Percentiles rank a stretch among this genome's conserved stretches.
Conservation (phyloP, 2,329 filamentous ascomycete genomes). For the Aspergillus sp. region DNA sequence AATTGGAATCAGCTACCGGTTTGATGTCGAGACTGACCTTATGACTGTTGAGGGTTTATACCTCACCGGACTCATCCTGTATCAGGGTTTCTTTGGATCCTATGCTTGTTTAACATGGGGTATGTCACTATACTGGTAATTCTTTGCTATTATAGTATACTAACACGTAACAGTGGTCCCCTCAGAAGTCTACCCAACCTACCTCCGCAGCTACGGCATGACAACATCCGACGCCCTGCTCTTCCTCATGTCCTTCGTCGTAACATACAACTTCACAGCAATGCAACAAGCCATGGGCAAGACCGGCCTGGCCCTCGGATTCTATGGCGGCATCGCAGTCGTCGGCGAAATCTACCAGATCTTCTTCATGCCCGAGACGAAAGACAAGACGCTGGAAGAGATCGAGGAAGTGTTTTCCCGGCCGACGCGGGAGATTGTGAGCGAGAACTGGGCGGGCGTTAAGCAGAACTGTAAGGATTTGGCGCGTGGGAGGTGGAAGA, state of each 20-base stretch:
- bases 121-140: too few relatives aligned
- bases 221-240: conserved; percentile 66
- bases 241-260: conserved; percentile 70
- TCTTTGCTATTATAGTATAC: too few relatives aligned
- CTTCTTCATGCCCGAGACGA: conserved; percentile 74
- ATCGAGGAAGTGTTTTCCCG: conserved; percentile 67
- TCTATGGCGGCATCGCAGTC: conserved; percentile 72
- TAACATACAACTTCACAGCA: conserved; percentile 71
- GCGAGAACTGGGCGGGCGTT: conserved; percentile 48
- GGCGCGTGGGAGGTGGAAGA: not conserved
- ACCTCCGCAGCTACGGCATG: conserved; percentile 72
- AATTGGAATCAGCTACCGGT: conserved; percentile 64
- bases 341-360: conserved; percentile 71
- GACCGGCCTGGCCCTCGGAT: conserved; percentile 67
- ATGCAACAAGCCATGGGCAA: conserved; percentile 69
- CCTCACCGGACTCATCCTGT: conserved; percentile 58
- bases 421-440: conserved; percentile 63
- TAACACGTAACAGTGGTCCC: conserved; percentile 51
- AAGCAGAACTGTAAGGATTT: conserved; percentile 2
- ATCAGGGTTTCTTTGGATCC: conserved; percentile 68
- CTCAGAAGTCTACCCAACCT: conserved; percentile 70
- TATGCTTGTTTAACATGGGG: conserved; percentile 64
- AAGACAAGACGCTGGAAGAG: conserved; percentile 68
- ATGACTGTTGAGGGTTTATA: conserved; percentile 60
- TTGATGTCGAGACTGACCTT: conserved; percentile 49